Percentiles rank a stretch among this genome's conserved stretches.
Conservation (phyloP, 495 filamentous ascomycete species). For the Letharia lupina region DNA sequence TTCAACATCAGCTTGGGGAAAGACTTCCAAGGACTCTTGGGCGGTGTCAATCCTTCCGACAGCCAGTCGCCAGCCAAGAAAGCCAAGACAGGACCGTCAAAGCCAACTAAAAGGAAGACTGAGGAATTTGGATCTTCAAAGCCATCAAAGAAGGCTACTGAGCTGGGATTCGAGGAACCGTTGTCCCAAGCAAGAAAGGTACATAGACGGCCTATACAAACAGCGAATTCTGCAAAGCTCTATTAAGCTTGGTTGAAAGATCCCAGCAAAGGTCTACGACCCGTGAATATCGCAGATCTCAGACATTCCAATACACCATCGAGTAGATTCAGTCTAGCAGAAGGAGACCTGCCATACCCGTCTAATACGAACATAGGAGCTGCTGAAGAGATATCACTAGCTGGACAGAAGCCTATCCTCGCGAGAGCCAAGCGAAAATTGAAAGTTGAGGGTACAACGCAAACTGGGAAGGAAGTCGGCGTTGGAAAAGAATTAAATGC, state of each 20-base stretch:
- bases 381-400: background rate
- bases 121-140: conserved; percentile 25
- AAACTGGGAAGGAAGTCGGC: conserved; percentile 19
- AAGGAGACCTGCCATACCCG: too few relatives aligned
- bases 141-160: background rate
- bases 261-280: conserved; percentile 1
- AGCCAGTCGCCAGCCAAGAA: conserved; percentile 4
- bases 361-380: background rate
- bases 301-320: background rate
- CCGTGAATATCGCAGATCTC: background rate
- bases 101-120: conserved; percentile 27
- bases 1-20: conserved; percentile 14
- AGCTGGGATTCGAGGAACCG: background rate
- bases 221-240: conserved; percentile 9
- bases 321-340: too few relatives aligned
- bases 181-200: background rate
- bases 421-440: conserved; percentile 17
- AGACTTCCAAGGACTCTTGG: background rate
- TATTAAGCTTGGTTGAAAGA: conserved; percentile 1
- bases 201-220: conserved; percentile 4
- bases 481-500: conserved; percentile 21
- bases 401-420: conserved; percentile 14
- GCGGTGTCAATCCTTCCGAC: background rate
- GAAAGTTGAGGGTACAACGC: conserved; percentile 15
- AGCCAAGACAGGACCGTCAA: conserved; percentile 12